A percentile compares a stretch with the other conserved stretches of the same genome.
Conservation (phyloP, 1,284 basidiomycete species). For the Leccinum pachyderme region DNA sequence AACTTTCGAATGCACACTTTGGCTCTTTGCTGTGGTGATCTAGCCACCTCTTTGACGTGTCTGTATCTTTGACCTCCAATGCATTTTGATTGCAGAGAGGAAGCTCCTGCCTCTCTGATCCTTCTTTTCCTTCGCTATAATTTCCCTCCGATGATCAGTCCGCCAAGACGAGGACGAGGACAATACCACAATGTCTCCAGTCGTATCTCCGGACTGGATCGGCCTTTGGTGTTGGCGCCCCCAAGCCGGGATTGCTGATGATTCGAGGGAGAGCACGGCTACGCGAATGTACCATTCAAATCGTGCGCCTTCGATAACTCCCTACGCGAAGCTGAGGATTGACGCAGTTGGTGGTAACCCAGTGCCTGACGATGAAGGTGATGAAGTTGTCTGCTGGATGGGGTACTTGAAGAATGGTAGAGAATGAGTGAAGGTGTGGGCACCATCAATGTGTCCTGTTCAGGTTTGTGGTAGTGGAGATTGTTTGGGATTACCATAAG, state of each 20-base stretch:
- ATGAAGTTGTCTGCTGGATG: conserved; percentile 6
- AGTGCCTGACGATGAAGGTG: conserved; percentile 16
- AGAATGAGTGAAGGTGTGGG: conserved; percentile 15
- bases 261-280: conserved; percentile 4
- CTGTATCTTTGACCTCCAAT: conserved; percentile 10
- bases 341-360: conserved; percentile 3
- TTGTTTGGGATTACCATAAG: conserved; percentile 20
- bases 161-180: conserved; percentile 30
- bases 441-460: conserved; percentile 18
- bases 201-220: conserved; percentile 8
- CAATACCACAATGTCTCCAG: conserved; percentile 26
- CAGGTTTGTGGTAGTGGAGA: conserved; percentile 1
- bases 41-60: not conserved
- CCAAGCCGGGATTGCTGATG: conserved; percentile 7
- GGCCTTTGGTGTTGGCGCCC: conserved; percentile 5
- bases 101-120: not conserved
- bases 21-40: not conserved
- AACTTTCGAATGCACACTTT: conserved; percentile 6
- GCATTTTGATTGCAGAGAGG: not conserved
- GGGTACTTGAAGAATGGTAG: conserved; percentile 1
- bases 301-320: conserved; percentile 9
- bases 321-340: not conserved
- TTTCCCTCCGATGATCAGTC: conserved; percentile 29
- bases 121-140: conserved; percentile 25
- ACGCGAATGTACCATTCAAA: not conserved